These are phyloP conservation scores for Pichia californica DNA, from an alignment of 805 yeast genomes.

Conservation along the genomic window DNA sequence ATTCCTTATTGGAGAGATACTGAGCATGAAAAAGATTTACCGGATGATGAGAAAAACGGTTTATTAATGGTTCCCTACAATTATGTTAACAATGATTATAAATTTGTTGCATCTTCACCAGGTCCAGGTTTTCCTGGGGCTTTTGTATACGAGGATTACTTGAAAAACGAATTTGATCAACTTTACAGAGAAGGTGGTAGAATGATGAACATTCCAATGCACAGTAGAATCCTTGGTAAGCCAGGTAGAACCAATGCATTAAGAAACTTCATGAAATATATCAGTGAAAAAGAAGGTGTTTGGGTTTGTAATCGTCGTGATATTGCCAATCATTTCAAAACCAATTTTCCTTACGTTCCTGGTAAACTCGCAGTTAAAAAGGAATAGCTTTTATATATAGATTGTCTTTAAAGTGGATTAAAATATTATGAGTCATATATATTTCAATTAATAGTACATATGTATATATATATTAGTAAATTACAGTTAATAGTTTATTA, in stretches of 20 bases:
- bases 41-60: slow-evolving; percentile 20
- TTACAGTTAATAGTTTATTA: neutral
- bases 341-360: too few relatives aligned
- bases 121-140: slow-evolving; percentile 23
- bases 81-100: slow-evolving; percentile 24
- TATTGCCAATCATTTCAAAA: too few relatives aligned
- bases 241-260: slow-evolving; percentile 32
- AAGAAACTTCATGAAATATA: slow-evolving; percentile 31
- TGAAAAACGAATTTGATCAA: slow-evolving; percentile 32
- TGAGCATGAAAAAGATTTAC: slow-evolving; percentile 20
- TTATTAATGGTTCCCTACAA: slow-evolving; percentile 23
- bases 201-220: slow-evolving; percentile 34
- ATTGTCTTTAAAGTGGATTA: too few relatives aligned
- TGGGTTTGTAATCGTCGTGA: too few relatives aligned
- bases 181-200: slow-evolving; percentile 32
- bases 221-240: slow-evolving; percentile 31
- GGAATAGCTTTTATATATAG: too few relatives aligned
- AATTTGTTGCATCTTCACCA: slow-evolving; percentile 18
- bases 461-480: too few relatives aligned
- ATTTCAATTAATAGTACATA: too few relatives aligned
- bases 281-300: slow-evolving; percentile 29
- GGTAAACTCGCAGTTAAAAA: too few relatives aligned
- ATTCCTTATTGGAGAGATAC: slow-evolving; percentile 32
- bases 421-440: too few relatives aligned
- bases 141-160: slow-evolving; percentile 23